Base-by-base conservation (phyloP, 129 eudicot genomes). In the Scalesia atractyloides region DNA sequence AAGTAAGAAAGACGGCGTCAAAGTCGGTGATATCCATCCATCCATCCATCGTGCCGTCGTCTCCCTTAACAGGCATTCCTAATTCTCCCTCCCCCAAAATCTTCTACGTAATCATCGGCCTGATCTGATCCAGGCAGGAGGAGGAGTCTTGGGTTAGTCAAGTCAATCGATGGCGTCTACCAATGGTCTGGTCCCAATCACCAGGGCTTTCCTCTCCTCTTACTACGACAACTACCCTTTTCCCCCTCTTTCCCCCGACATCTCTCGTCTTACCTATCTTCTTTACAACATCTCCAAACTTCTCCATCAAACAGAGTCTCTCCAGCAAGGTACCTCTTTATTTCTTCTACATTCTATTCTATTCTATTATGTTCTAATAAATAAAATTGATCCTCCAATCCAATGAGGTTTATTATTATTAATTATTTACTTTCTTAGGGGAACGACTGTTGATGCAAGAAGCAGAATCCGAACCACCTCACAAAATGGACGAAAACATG, bases 401-500 rank as follows among this genome's bases (percentile, higher is more conserved):
- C 26, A 1, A 0, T 24, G 26, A 24, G 26, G 26, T 24, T 24
- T 24, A 24, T 36, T 5, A 36, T n/a, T n/a, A n/a, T n/a, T n/a
- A 37, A 2, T 39, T 39, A 39, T 8, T 39, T 39, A 39, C 44
- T 39, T 39, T 73, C 34, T 73, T 75, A 89, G 98, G 81, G 62
- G 92, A 84, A 72, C 74, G 68, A 33, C 65, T 74, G 26, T 64
- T 93, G 82, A 34, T 86, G 62, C 84, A 78, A 43, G 95, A 93
- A 84, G 95, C 88, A 7, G 90, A 84, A 41, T 17, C 83, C 39
- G 65, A 87, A 44, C 87, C 96, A 78, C 98, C 98, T 16, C 96
- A 89, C 75, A 93, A 93, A 79, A 84, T 93, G 34, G 98, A 93
- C 30, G 95, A 93, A 76, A 93, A 93, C 80, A 82, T 93, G 95